Evolutionary conservation across 2,329 filamentous ascomycete genomes (phyloP).

Genomic region (Ascochyta viciae-villosae): DNA sequence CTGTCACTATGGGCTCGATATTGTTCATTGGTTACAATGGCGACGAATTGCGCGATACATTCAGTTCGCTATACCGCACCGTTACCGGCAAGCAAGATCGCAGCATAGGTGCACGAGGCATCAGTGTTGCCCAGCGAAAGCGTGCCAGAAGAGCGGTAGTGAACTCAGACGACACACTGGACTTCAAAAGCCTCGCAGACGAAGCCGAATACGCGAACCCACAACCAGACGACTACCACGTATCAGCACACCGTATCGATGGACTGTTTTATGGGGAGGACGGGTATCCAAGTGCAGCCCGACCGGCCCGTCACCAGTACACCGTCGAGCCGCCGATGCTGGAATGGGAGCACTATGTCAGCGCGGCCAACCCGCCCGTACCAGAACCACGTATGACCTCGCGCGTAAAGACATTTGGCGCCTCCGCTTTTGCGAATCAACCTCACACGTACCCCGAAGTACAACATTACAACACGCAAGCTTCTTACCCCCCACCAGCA

Average conservation of each 20-base stretch:
- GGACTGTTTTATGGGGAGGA: background rate
- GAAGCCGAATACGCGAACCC: conserved; percentile 36
- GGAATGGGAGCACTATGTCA: conserved; percentile 5
- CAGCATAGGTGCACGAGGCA: conserved; percentile 23
- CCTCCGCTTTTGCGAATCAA: too few species aligned
- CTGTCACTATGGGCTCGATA: conserved; percentile 32
- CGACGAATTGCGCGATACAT: conserved; percentile 30
- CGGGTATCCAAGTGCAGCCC: background rate
- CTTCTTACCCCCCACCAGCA: background rate
- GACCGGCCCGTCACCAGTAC: background rate
- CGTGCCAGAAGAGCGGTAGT: conserved; percentile 14
- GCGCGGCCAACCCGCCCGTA: background rate
- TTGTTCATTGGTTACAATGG: conserved; percentile 41
- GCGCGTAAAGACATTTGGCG: too few species aligned
- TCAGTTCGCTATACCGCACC: conserved; percentile 19
- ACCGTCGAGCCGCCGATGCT: background rate
- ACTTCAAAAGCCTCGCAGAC: conserved; percentile 24
- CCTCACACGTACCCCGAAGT: background rate
- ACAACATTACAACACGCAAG: background rate
- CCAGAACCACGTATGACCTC: background rate
- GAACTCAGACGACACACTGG: conserved; percentile 19
- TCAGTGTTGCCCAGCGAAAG: conserved; percentile 38
- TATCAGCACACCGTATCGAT: background rate
- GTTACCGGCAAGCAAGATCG: conserved; percentile 29
- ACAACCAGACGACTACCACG: conserved; percentile 5